Conservation (phyloP, 2,329 filamentous ascomycete genomes). For the Pezicula carpinea region DNA sequence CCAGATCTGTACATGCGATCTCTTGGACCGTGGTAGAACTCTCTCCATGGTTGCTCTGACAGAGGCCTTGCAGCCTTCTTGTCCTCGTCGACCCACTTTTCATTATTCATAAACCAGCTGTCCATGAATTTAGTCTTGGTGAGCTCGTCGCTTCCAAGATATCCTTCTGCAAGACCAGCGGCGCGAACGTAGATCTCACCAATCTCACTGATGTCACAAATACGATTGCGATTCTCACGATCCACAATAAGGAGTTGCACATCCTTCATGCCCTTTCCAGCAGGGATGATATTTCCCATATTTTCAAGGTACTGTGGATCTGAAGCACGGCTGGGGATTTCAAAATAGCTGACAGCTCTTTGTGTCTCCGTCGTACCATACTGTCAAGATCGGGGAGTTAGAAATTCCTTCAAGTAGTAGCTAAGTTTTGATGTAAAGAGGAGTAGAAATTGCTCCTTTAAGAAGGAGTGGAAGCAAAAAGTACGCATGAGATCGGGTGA, state of each 20-base stretch:
- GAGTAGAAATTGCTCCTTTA: no score
- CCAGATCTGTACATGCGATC: slow-evolving; percentile 86
- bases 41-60: slow-evolving; percentile 67
- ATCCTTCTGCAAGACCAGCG: slow-evolving; percentile 78
- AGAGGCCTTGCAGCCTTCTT: slow-evolving; percentile 58
- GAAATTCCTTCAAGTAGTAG: no score
- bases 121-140: slow-evolving; percentile 28
- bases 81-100: slow-evolving; percentile 29
- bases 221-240: slow-evolving; percentile 55
- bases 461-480: no score
- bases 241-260: slow-evolving; percentile 85
- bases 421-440: no score
- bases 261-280: slow-evolving; percentile 79
- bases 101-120: slow-evolving; percentile 31
- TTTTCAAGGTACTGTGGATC: slow-evolving; percentile 60
- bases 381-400: no score
- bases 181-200: slow-evolving; percentile 83
- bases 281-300: slow-evolving; percentile 74
- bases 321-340: slow-evolving; percentile 62
- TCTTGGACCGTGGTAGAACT: slow-evolving; percentile 73
- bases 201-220: slow-evolving; percentile 76
- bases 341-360: slow-evolving; percentile 76
- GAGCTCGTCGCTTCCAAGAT: slow-evolving; percentile 39
- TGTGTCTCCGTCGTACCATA: slow-evolving; percentile 87
- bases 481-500: no score